Evolutionary conservation across 495 filamentous ascomycete genomes (phyloP), one percentile per base, ranked within the genome.

Genomic region (Daldinia concentrica): DNA sequence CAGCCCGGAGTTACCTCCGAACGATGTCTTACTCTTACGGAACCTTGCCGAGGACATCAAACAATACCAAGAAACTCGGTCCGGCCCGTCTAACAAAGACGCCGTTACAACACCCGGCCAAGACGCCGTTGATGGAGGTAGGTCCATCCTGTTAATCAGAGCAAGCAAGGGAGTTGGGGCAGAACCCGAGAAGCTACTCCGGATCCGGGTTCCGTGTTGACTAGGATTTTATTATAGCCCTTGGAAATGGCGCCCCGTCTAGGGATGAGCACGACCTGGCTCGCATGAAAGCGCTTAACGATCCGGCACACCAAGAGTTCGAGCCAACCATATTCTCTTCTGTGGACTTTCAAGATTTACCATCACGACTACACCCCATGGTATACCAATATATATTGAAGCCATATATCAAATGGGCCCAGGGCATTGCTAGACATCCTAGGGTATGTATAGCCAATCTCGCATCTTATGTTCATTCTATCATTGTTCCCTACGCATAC

Each of bases 381-480:
- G 59, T 90, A 17, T 79, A 83, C 66, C 69, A 78, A 54, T 82
- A 80, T 67, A 51, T 91, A 0, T 76, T 91, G 51, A 73, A 83
- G 37, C 87, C 87, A 3, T 92, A 91, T 70, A 78, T 86, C 59
- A 71, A 74, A 48, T 82, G 84, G 80, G 90, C 87, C 0, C 80
- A 80, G 32, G 71, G 66, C 2, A 79, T 90, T 17, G 87, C 89
- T 7, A 87, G 90, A 15, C 78, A 84, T 58, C 71, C 56, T 74
- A 84, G 37, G 71, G 71, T 73, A 68, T 58, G 71, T 73, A 15
- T 19, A 32, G 11, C 7, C 7, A 30, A 37, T 12, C 36, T 34
- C 17, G 36, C 22, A 11, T 43, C 56, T 62, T 32, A 36, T 58
- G 34, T 11, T 26, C 6, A n/a, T 11, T 9, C 27, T 7, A 43